Evolutionary conservation across 2,329 filamentous ascomycete species (phyloP).

Genomic region (Fonsecaea pedrosoi): DNA sequence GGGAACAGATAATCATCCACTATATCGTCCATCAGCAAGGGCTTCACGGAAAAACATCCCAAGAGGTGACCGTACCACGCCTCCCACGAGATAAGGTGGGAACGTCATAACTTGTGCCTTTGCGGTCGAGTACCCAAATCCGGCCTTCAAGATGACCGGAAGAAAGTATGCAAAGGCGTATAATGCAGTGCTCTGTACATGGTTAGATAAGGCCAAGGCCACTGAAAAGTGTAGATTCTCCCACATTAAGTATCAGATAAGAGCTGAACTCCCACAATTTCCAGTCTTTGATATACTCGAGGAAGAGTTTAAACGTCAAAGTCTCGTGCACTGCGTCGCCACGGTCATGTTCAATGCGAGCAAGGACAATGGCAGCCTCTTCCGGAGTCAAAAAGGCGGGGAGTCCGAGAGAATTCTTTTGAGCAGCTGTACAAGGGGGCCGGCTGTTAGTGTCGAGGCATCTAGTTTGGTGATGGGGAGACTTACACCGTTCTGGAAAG

Average conservation of each 20-base stretch:
- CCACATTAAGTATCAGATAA: neutral
- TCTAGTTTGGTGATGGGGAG: too few species aligned
- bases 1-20: too few species aligned
- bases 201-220: neutral
- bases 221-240: neutral
- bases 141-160: neutral
- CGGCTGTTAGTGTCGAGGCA: too few species aligned
- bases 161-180: slow-evolving; percentile 1
- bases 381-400: neutral
- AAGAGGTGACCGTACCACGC: neutral
- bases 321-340: neutral
- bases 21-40: too few species aligned
- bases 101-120: neutral
- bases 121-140: neutral
- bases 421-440: neutral
- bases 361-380: neutral
- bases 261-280: neutral
- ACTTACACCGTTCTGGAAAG: too few species aligned
- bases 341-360: neutral
- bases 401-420: neutral
- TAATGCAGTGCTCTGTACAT: neutral
- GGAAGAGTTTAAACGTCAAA: neutral
- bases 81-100: neutral
- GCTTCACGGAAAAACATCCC: neutral
- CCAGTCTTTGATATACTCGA: neutral